Conservation (phyloP, 768 basidiomycete species). For the Suillus ampliporus region DNA sequence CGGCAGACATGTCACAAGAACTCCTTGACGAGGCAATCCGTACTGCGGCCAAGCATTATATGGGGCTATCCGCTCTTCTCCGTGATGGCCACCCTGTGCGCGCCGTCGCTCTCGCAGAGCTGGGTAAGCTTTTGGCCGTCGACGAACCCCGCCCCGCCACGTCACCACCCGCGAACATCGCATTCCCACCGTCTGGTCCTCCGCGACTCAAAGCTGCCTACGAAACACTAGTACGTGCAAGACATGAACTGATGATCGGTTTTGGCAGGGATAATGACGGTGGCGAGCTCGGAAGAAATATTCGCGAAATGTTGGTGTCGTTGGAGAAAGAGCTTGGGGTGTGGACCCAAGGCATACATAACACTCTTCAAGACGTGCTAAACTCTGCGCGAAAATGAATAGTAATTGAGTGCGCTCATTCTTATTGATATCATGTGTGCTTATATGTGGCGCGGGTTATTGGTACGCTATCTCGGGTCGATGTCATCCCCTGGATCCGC, state of each 20-base stretch:
- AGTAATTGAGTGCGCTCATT: background rate
- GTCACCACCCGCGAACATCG: conserved; percentile 18
- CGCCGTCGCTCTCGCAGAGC: conserved; percentile 75
- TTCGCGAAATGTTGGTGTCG: conserved; percentile 61
- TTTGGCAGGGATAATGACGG: conserved; percentile 77
- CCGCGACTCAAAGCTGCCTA: conserved; percentile 66
- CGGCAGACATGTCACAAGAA: conserved; percentile 48
- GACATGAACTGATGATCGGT: conserved; percentile 65
- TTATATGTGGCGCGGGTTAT: background rate
- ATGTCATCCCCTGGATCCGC: background rate
- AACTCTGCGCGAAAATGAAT: conserved; percentile 3
- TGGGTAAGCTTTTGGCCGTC: conserved; percentile 81
- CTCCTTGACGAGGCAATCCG: conserved; percentile 68
- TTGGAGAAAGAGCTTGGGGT: conserved; percentile 76
- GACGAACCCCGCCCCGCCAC: conserved; percentile 65
- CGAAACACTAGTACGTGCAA: conserved; percentile 66
- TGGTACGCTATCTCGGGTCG: background rate
- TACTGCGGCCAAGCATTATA: conserved; percentile 55
- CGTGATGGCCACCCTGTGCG: conserved; percentile 76
- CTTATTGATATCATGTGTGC: background rate
- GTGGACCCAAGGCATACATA: conserved; percentile 68
- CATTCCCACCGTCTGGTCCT: conserved; percentile 73
- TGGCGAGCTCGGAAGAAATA: conserved; percentile 68
- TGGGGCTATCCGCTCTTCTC: conserved; percentile 61
- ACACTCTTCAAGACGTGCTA: conserved; percentile 52